These are phyloP conservation scores for Fusarium transvaalense DNA, from an alignment of 2,329 filamentous ascomycete species.

Conservation along the genomic window DNA sequence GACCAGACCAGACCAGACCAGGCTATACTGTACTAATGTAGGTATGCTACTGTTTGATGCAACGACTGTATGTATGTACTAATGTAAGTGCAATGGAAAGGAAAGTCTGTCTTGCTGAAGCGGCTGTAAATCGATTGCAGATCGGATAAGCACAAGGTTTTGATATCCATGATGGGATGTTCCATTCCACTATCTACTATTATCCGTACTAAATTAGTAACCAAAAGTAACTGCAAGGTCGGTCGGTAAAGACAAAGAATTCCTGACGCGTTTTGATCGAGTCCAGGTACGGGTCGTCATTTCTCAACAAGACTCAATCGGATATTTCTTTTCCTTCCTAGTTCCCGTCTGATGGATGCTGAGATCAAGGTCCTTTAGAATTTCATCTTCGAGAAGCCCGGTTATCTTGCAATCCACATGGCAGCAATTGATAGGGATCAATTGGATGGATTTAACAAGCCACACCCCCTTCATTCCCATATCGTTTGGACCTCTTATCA, in stretches of 20 bases:
- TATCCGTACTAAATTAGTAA: too few relatives aligned
- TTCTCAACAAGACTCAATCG: not conserved
- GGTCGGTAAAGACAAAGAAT: too few relatives aligned
- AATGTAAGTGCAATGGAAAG: conserved; percentile 8
- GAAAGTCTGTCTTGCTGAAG: conserved; percentile 10
- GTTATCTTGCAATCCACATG: conserved; percentile 26
- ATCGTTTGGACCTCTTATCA: conserved; percentile 20
- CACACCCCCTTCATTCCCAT: conserved; percentile 32
- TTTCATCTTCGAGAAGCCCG: conserved; percentile 18
- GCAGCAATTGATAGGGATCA: conserved; percentile 26
- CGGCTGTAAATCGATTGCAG: conserved; percentile 15
- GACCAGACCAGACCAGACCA: conserved; percentile 26
- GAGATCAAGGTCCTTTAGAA: conserved; percentile 26
- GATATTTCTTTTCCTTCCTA: not conserved
- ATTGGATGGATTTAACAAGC: conserved; percentile 24
- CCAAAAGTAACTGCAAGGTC: too few relatives aligned
- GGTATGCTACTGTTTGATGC: conserved; percentile 19
- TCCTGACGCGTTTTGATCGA: not conserved
- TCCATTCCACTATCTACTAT: too few relatives aligned
- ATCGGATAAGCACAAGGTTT: conserved; percentile 22
- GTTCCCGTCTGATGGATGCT: conserved; percentile 15
- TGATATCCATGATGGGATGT: not conserved
- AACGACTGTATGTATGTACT: conserved; percentile 6
- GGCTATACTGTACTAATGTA: too few relatives aligned
- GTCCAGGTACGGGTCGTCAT: not conserved